A percentile compares a stretch with the other conserved stretches of the same genome.
Conservation (phyloP, 2,329 filamentous ascomycete genomes). For the Phyllosticta citribraziliensis region DNA sequence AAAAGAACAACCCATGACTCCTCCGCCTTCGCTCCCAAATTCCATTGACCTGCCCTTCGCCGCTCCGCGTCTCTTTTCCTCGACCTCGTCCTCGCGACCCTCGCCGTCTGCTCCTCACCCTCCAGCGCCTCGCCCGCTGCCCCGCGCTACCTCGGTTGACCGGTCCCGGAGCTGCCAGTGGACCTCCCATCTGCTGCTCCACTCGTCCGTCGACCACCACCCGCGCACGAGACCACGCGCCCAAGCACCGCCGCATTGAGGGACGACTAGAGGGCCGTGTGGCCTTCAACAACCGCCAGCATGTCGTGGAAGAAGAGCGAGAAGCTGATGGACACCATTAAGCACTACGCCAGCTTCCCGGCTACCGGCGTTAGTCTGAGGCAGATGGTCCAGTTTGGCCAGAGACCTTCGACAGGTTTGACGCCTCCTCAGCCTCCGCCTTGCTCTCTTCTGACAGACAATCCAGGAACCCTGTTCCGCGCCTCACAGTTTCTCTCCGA, state of each 20-base stretch:
- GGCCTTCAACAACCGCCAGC: slow-evolving; percentile 30
- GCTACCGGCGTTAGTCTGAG: slow-evolving; percentile 83
- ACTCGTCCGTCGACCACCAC: background rate
- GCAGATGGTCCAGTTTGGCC: slow-evolving; percentile 99
- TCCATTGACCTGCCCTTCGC: background rate
- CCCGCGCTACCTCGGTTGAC: slow-evolving; percentile 4
- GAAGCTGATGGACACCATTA: slow-evolving; percentile 91
- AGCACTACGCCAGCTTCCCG: slow-evolving; percentile 92
- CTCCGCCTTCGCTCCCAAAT: background rate
- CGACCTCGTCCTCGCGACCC: background rate
- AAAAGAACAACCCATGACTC: slow-evolving; percentile 10
- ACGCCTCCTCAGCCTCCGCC: background rate
- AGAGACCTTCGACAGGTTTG: slow-evolving; percentile 64
- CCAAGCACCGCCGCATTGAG: slow-evolving; percentile 4
- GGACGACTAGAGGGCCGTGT: slow-evolving; percentile 3
- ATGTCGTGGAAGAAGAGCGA: slow-evolving; percentile 95
- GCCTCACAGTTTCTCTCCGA: slow-evolving; percentile 97
- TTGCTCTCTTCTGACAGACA: background rate
- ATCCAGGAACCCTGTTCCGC: slow-evolving; percentile 75
- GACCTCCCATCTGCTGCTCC: background rate
- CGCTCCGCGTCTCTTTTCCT: background rate
- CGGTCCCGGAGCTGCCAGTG: slow-evolving; percentile 1
- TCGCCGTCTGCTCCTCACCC: background rate
- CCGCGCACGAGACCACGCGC: background rate
- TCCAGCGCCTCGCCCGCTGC: background rate